Conservation (phyloP, 352 stramenopile species). For the Phytophthora sp. region DNA sequence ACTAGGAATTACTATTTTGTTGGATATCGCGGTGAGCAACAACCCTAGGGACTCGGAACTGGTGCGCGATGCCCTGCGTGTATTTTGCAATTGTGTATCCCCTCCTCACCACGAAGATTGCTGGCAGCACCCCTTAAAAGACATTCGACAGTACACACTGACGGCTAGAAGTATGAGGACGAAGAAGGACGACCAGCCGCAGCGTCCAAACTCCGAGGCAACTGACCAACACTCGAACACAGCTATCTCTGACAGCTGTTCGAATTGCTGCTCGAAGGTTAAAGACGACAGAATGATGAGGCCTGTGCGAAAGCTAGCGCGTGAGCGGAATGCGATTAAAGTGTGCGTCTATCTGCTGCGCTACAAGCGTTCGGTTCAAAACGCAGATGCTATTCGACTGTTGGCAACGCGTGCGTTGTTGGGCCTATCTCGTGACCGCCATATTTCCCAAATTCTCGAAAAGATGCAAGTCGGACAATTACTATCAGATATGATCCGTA, state of each 20-base stretch:
- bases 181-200: slow-evolving; percentile 42
- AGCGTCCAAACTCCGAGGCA: slow-evolving; percentile 16
- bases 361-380: slow-evolving; percentile 88
- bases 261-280: slow-evolving; percentile 60
- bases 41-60: slow-evolving; percentile 77
- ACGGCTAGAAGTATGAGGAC: slow-evolving; percentile 74
- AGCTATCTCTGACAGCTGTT: slow-evolving; percentile 15
- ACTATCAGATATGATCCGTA: slow-evolving; percentile 87
- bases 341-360: slow-evolving; percentile 87
- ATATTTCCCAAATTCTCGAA: slow-evolving; percentile 91
- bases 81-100: slow-evolving; percentile 88
- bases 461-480: slow-evolving; percentile 90
- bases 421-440: slow-evolving; percentile 82
- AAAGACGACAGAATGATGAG: slow-evolving; percentile 73
- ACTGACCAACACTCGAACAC: slow-evolving; percentile 7
- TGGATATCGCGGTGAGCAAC: slow-evolving; percentile 80
- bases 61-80: slow-evolving; percentile 70
- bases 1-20: slow-evolving; percentile 69
- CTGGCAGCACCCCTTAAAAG: slow-evolving; percentile 87
- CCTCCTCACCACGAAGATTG: slow-evolving; percentile 79
- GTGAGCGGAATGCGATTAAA: slow-evolving; percentile 87
- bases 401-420: slow-evolving; percentile 82
- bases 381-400: slow-evolving; percentile 86
- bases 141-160: slow-evolving; percentile 81
- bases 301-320: slow-evolving; percentile 72